Conservation (phyloP, 2,329 filamentous ascomycete genomes). For the Plenodomus lindquistii region DNA sequence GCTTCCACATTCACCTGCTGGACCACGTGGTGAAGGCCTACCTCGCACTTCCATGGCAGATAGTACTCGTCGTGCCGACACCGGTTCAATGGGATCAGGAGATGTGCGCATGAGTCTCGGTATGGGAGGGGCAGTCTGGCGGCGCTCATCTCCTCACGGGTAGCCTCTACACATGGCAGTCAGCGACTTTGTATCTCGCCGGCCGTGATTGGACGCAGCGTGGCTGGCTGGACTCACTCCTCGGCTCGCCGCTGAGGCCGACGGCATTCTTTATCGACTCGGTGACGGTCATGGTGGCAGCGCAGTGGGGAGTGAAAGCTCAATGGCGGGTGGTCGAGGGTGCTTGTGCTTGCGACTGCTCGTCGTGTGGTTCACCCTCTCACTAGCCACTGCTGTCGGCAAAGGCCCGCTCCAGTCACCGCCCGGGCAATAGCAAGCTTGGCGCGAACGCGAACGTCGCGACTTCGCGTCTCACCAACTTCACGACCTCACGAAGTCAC, state of each 20-base stretch:
- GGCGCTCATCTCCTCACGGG: constrained; percentile 90
- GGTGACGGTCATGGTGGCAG: constrained; percentile 46
- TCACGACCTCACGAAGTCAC: constrained; percentile 17
- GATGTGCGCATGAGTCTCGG: constrained; percentile 92
- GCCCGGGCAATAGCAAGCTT: constrained; percentile 11
- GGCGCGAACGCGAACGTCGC: constrained; percentile 21
- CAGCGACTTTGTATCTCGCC: constrained; percentile 12
- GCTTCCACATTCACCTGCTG: constrained; percentile 3
- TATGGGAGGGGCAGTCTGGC: constrained; percentile 87
- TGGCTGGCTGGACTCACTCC: constrained; percentile 34
- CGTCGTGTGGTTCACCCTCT: constrained; percentile 7
- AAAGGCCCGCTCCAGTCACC: constrained; percentile 14
- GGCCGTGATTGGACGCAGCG: neutral
- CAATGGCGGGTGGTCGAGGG: constrained; percentile 24
- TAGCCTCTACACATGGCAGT: constrained; percentile 63
- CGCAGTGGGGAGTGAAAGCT: constrained; percentile 12
- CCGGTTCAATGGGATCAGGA: constrained; percentile 92
- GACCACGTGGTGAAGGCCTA: constrained; percentile 52
- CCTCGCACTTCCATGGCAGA: constrained; percentile 96
- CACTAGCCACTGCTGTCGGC: constrained; percentile 16
- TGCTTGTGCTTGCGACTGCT: constrained; percentile 6
- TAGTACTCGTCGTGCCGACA: constrained; percentile 93
- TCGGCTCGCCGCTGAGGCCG: constrained; percentile 45
- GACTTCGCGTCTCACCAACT: constrained; percentile 18
- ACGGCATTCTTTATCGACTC: constrained; percentile 55